Evolutionary conservation across 805 yeast genomes (phyloP).

Genomic region (Lipomyces chichibuensis): DNA sequence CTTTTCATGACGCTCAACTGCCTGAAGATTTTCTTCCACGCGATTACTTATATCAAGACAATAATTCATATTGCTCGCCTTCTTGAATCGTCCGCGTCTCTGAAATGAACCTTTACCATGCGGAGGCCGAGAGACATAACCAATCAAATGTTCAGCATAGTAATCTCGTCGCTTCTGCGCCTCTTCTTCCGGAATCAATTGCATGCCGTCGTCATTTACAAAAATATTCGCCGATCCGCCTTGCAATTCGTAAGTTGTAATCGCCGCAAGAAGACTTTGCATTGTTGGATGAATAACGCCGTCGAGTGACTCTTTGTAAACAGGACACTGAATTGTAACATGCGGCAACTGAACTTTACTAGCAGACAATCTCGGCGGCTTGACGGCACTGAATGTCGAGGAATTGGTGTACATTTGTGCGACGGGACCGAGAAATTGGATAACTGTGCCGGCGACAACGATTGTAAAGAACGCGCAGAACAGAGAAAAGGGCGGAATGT

Average conservation of each 20-base stretch:
- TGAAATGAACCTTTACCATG: constrained; percentile 18
- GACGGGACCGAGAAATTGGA: constrained; percentile 20
- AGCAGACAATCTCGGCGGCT: constrained; percentile 11
- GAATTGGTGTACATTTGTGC: constrained; percentile 15
- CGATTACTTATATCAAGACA: constrained; percentile 8
- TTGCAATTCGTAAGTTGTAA: constrained; percentile 22
- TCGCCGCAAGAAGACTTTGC: constrained; percentile 16
- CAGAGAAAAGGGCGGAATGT: constrained; percentile 6
- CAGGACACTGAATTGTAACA: constrained; percentile 21
- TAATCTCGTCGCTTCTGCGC: constrained; percentile 14
- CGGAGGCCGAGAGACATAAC: constrained; percentile 23
- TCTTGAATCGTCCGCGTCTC: constrained; percentile 23
- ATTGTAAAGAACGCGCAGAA: constrained; percentile 11
- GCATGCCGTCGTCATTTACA: constrained; percentile 26
- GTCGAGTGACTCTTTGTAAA: constrained; percentile 20
- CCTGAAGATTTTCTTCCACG: constrained; percentile 17
- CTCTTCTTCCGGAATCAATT: constrained; percentile 10
- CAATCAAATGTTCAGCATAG: constrained; percentile 16
- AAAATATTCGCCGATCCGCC: constrained; percentile 22
- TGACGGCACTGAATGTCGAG: constrained; percentile 8
- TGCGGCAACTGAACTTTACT: constrained; percentile 13
- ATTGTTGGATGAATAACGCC: constrained; percentile 26
- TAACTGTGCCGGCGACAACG: constrained; percentile 1
- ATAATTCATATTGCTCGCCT: constrained; percentile 23
- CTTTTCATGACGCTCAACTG: not conserved